Base-by-base conservation (phyloP, 73 alveolate genomes). In the Symbiodinium natans region DNA sequence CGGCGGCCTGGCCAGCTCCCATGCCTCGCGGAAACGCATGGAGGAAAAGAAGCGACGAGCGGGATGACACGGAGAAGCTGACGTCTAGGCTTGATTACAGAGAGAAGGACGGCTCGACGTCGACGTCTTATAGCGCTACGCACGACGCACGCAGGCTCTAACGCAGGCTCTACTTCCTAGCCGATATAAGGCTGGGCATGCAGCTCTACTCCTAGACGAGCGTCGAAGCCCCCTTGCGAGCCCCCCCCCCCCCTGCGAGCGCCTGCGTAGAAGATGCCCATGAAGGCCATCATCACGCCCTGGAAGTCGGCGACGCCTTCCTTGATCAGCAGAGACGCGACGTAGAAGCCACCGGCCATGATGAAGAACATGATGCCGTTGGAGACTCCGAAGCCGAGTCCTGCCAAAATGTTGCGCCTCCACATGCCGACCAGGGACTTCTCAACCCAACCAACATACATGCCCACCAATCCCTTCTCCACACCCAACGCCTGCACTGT, bases 201-300 rank as follows among this genome's bases (percentile, higher is more conserved):
- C n/a, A n/a, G n/a, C n/a, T n/a, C n/a, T n/a, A n/a, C n/a, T n/a
- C n/a, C n/a, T n/a, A n/a, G n/a, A n/a, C n/a, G n/a, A n/a, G n/a
- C n/a, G n/a, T n/a, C n/a, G n/a, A n/a, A n/a, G n/a, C n/a, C n/a
- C n/a, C n/a, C n/a, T n/a, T n/a, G n/a, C n/a, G n/a, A n/a, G n/a
- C n/a, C n/a, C n/a, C n/a, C n/a, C n/a, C n/a, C n/a, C n/a, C n/a
- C n/a, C n/a, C n/a, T n/a, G n/a, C n/a, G n/a, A n/a, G n/a, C n/a
- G n/a, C n/a, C 95, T 2, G 98, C 98, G 19, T 92, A 92, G 98
- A 92, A 92, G 63, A 92, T 42, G 11, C 98, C 98, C 98, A 92
- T 92, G 82, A 92, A 92, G 82, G 98, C 98, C 87, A 74, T 92
- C 98, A 92, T 92, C 82, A 43, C 80, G 48, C 95, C 95, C 95